Conservation (phyloP, 768 basidiomycete species). For the Trametes cingulata region DNA sequence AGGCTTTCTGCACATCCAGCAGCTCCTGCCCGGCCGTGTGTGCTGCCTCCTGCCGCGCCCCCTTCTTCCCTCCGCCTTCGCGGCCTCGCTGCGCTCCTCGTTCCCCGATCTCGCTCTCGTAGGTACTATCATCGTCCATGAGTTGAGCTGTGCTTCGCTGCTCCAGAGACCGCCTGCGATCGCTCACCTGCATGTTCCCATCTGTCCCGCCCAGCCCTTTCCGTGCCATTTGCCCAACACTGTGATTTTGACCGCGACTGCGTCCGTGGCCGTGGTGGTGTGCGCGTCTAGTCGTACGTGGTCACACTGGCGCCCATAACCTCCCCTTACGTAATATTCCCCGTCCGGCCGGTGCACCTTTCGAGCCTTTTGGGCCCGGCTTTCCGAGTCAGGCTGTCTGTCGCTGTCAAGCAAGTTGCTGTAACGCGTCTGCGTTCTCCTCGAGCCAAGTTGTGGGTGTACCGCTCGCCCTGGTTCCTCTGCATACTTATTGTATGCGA, state of each 20-base stretch:
- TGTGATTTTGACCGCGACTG: constrained; percentile 5
- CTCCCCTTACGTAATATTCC: constrained; percentile 1
- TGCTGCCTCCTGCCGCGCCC: too few species aligned
- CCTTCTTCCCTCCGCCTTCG: neutral
- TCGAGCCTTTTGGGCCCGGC: neutral
- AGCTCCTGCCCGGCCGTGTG: constrained; percentile 2
- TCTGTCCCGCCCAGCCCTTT: neutral
- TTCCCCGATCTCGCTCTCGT: neutral
- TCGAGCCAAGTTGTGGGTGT: too few species aligned
- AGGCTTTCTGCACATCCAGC: neutral
- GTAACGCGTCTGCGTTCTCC: too few species aligned
- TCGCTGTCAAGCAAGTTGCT: too few species aligned
- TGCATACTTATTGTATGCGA: too few species aligned
- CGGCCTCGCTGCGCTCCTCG: neutral
- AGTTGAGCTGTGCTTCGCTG: neutral
- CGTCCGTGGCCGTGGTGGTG: neutral
- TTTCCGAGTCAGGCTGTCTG: neutral
- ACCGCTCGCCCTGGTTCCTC: too few species aligned
- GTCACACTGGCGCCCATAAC: constrained; percentile 12
- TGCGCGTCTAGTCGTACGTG: neutral
- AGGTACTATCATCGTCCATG: too few species aligned
- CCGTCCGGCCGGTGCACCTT: neutral
- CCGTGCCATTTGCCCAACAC: neutral
- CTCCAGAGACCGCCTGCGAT: neutral
- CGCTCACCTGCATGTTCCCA: neutral